Conservation (phyloP, 1,139 yeast species). For the Geotrichum klebahnii region DNA sequence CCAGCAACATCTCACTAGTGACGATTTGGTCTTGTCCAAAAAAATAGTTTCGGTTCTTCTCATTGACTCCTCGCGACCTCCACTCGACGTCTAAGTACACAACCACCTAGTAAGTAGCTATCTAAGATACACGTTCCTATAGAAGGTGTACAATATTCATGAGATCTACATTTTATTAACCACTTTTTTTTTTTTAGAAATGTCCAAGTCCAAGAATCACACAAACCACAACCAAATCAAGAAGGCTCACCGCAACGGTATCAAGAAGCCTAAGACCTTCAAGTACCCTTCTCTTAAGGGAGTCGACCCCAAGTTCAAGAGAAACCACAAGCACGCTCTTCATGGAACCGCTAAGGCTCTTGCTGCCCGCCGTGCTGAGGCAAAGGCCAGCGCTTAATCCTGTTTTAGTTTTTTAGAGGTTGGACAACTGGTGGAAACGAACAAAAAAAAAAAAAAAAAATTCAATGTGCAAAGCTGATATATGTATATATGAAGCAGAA, state of each 20-base stretch:
- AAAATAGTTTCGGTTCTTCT: constrained; percentile 14
- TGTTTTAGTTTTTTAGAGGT: neutral
- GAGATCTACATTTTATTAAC: no score
- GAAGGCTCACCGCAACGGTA: constrained; percentile 99
- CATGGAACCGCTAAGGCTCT: constrained; percentile 95
- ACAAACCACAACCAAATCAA: constrained; percentile 99
- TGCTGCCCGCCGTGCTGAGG: constrained; percentile 45
- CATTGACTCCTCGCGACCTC: constrained; percentile 18
- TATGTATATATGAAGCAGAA: neutral
- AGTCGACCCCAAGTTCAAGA: constrained; percentile 98
- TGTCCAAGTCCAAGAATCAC: constrained; percentile 75
- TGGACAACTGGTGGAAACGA: no score
- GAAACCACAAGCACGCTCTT: constrained; percentile 97
- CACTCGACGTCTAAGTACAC: constrained; percentile 18
- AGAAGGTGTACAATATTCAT: no score
- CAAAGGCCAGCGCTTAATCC: constrained; percentile 2
- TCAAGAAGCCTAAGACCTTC: constrained; percentile 97
- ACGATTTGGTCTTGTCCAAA: no score
- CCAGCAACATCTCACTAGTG: no score
- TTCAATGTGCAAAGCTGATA: neutral
- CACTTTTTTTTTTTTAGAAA: constrained; percentile 12
- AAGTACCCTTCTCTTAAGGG: constrained; percentile 98
- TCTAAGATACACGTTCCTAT: no score
- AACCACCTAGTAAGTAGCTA: constrained; percentile 15
- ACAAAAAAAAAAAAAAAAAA: neutral